phyloP scores from a whole-genome alignment of 2,329 filamentous ascomycete genomes.

The Esteya vermicola region DNA sequence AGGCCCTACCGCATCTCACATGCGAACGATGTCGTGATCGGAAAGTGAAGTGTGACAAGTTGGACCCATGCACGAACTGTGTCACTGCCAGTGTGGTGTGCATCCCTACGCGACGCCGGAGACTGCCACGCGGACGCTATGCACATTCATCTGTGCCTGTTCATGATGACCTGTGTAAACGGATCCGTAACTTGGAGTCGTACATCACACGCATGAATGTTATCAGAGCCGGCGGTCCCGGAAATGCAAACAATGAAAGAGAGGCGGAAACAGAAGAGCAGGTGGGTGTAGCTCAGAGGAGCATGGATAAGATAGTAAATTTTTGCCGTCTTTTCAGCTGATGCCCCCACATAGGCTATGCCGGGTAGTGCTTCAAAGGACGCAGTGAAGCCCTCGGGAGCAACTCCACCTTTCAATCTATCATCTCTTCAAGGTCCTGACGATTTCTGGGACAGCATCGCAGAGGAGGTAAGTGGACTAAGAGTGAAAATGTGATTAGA shows the following conservation, averaged over 20 bases:
- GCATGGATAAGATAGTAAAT: neutral
- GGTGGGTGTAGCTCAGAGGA: neutral
- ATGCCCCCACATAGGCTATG: neutral
- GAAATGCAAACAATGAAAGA: neutral
- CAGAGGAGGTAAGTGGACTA: neutral
- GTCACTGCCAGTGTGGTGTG: neutral
- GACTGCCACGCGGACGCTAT: slow-evolving; percentile 1
- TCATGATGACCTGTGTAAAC: neutral
- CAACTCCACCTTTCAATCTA: too few relatives aligned
- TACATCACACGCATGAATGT: neutral
- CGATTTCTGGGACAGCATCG: slow-evolving; percentile 2
- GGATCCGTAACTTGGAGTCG: slow-evolving; percentile 2
- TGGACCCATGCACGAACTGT: slow-evolving; percentile 1
- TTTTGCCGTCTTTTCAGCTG: neutral
- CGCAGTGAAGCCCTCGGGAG: too few relatives aligned
- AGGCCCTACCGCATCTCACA: neutral
- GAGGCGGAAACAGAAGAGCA: neutral
- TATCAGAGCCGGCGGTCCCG: neutral
- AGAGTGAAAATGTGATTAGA: too few relatives aligned
- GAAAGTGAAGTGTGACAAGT: slow-evolving; percentile 3
- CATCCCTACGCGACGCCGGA: neutral
- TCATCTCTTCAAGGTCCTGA: neutral
- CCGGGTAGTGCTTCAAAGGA: too few relatives aligned
- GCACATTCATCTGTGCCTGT: neutral
- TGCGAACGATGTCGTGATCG: slow-evolving; percentile 1